Percentiles rank a stretch among this genome's conserved stretches.
Evolutionary conservation across 108 stramenopile species (phyloP).

Genomic region (Discostella pseudostelligera): DNA sequence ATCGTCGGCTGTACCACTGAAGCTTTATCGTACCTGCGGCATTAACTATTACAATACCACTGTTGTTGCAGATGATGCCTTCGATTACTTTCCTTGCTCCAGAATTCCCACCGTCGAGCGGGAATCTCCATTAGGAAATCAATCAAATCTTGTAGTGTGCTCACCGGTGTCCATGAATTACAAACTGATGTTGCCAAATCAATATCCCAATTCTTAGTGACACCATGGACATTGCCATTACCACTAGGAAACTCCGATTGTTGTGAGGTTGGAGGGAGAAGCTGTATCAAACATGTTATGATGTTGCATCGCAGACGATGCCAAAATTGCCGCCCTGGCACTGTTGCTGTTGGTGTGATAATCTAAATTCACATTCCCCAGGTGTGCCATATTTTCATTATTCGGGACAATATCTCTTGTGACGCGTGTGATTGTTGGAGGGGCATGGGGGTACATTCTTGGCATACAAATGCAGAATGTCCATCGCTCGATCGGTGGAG

Average conservation of each 20-base stretch:
- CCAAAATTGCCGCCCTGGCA: constrained; percentile 30
- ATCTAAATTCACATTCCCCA: constrained; percentile 8
- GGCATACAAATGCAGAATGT: constrained; percentile 60
- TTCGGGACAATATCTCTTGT: constrained; percentile 30
- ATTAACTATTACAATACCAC: background rate
- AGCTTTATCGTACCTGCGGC: too few relatives aligned
- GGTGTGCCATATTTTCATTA: constrained; percentile 31
- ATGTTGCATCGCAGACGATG: constrained; percentile 47
- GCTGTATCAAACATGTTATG: constrained; percentile 19
- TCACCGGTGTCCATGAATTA: constrained; percentile 58
- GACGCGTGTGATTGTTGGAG: constrained; percentile 53
- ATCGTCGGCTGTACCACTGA: constrained; percentile 5
- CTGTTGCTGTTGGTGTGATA: constrained; percentile 4
- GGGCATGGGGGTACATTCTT: constrained; percentile 74
- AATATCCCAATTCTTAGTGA: constrained; percentile 24
- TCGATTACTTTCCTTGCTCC: constrained; percentile 24
- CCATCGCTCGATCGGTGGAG: constrained; percentile 41
- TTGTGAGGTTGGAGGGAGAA: constrained; percentile 13
- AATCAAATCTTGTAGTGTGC: constrained; percentile 55
- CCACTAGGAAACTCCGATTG: constrained; percentile 6
- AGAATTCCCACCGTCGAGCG: constrained; percentile 34
- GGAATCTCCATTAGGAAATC: constrained; percentile 51
- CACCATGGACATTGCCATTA: background rate
- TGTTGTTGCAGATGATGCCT: constrained; percentile 13
- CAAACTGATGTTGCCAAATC: constrained; percentile 46